Conservation (phyloP, 257 asterid genomes). For the Catharanthus roseus region DNA sequence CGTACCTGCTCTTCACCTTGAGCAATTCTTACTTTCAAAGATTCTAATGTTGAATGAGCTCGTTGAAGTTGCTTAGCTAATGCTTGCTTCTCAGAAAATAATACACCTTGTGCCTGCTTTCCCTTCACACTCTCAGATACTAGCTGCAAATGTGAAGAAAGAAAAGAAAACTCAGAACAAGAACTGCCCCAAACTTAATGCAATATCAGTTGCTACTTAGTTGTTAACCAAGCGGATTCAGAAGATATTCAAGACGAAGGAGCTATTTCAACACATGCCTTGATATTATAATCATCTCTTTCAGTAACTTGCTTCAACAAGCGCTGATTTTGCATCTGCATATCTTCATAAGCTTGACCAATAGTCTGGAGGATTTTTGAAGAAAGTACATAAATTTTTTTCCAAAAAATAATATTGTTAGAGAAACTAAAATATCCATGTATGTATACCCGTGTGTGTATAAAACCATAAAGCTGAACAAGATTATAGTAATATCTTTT, state of each 20-base stretch:
- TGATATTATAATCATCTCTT: constrained; percentile 85
- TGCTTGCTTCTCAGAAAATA: constrained; percentile 63
- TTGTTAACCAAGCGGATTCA: constrained; percentile 11
- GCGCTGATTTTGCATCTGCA: constrained; percentile 95
- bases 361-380: constrained; percentile 49
- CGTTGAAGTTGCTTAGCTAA: constrained; percentile 58
- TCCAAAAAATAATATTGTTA: no score
- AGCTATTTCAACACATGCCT: constrained; percentile 41
- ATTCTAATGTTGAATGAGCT: constrained; percentile 49
- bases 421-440: constrained; percentile 9
- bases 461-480: constrained; percentile 18
- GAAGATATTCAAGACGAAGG: not conserved
- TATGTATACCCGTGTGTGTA: not conserved
- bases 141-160: constrained; percentile 48
- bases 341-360: constrained; percentile 98
- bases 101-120: constrained; percentile 70
- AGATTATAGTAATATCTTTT: not conserved
- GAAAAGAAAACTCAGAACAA: not conserved
- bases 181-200: not conserved
- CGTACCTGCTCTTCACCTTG: constrained; percentile 79
- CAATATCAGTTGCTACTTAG: constrained; percentile 1
- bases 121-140: constrained; percentile 93
- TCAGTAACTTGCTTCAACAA: constrained; percentile 74
- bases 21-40: constrained; percentile 54
- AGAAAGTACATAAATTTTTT: not conserved